Evolutionary conservation across 805 yeast genomes (phyloP), one percentile per base, ranked within the genome.

Genomic region (Myxozyma monticola): DNA sequence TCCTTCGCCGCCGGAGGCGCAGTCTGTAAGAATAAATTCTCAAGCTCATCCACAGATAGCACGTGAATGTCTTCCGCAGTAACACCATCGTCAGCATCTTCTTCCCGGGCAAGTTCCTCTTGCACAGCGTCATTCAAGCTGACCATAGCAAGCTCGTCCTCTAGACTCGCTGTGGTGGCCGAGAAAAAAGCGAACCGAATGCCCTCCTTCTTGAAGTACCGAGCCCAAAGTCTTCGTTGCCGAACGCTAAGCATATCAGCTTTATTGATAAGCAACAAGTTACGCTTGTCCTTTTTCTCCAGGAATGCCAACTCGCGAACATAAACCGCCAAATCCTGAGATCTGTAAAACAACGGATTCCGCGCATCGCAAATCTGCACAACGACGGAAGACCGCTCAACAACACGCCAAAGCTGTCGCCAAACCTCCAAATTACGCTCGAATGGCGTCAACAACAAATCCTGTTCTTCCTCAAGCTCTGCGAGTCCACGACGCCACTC

Each of bases 351-450:
- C 51, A 90, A 71, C 4, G 99, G 99, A 65, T 88, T 89, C 70
- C 99, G 79, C 10, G 97, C 98, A 72, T 93, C 99, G 25, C 93
- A 98, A 72, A 93, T 93, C 68, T 93, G 99, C 4, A 93, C 97
- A 34, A 93, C 81, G 62, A 93, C 75, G 68, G 91, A 96, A 21
- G 93, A 87, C 65, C 98, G 80, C 69, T 93, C 99, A 21, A 89
- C 86, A 37, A 93, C 99, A 71, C 99, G 80, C 99, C 99, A 93
- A 59, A 93, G 74, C 71, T 93, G 99, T 66, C 93, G 83, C 99
- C 99, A 93, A 51, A 93, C 97, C 75, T 91, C 96, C 57, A 93
- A 75, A 67, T 93, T 93, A 73, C 99, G 81, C 73, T 93, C 99
- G 65, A 91, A 93, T 3, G 99, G 99, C 0, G 99, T 93, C 66